Base-by-base conservation (phyloP, 2,329 filamentous ascomycete species). In the Penicillium glabrum region DNA sequence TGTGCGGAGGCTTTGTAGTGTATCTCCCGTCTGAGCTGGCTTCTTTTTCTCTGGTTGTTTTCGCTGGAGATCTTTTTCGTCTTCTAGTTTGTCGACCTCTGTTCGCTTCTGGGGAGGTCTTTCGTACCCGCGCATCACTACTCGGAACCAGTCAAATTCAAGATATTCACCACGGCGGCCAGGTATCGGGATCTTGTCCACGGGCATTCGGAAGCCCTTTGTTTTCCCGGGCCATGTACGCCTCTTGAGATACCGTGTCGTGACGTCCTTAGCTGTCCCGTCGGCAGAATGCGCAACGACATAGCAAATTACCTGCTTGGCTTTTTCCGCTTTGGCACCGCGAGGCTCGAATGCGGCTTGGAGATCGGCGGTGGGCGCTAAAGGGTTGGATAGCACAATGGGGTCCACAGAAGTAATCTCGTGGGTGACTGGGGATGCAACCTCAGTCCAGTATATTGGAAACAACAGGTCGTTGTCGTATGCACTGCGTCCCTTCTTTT, bases 361-460 rank as follows among this genome's bases (percentile, higher is more conserved):
- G 7, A 90, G 80, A 31, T 95, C 89, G 54, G 88, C 79, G 35
- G 85, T 92, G 0, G 86, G 89, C 1, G 88, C 90, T 21, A 95
- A 80, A 2, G 88, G 68, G 23, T 83, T 85, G 54, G 85, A 87
- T 50, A 83, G 74, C 29, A 92, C 84, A 6, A 91, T 79, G 0
- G 90, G 82, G 56, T 96, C 93, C 2, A 97, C 88, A 0, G 92
- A 83, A 9, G 95, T 82, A 55, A 89, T 92, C 48, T 86, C 90
- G 53, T 90, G 85, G 0, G 90, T 93, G 3, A 91, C 81, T 2
- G 91, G 89, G 0, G 93, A 97, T 2, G 95, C 80, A 3, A 90
- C 89, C 72, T 99, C 95, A 0, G 89, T 89, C 95, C 95, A 99
- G 72, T 98, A 98, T 50, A 90, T 89, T 1, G 95, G 93, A 62